Percentiles rank a stretch among this genome's conserved stretches.
These are phyloP conservation scores for Ormosia emarginata DNA, from an alignment of 306 rosid genomes.

Conservation along the genomic window DNA sequence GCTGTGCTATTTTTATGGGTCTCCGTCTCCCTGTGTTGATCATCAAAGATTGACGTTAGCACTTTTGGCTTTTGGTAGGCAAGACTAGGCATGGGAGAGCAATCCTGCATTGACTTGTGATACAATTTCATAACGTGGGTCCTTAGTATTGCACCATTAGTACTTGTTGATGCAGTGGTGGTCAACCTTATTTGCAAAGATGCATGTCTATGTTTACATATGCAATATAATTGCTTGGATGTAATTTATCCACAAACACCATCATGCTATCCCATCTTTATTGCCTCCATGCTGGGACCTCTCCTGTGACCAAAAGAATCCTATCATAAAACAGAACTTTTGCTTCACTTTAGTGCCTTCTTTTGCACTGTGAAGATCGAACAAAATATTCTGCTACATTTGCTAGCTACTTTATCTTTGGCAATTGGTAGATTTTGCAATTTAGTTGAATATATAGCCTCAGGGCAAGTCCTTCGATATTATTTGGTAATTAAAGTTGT, in stretches of 20 bases:
- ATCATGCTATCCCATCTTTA: constrained; percentile 43
- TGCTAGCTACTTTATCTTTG: constrained; percentile 12
- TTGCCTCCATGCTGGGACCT: constrained; percentile 56
- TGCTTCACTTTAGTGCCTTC: constrained; percentile 42
- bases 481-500: background rate
- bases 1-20: constrained; percentile 28
- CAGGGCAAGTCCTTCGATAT: background rate
- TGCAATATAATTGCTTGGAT: constrained; percentile 38
- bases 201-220: constrained; percentile 22
- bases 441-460: background rate
- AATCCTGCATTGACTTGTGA: constrained; percentile 52
- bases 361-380: constrained; percentile 36
- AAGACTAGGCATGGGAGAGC: constrained; percentile 19
- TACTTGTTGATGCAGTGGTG: constrained; percentile 19
- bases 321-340: constrained; percentile 32
- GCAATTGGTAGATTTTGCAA: constrained; percentile 12
- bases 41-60: constrained; percentile 22
- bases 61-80: constrained; percentile 34
- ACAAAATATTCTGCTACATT: constrained; percentile 20
- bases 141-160: constrained; percentile 25
- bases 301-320: constrained; percentile 35
- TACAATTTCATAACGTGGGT: constrained; percentile 34
- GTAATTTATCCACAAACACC: constrained; percentile 33
- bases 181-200: constrained; percentile 50
- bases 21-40: constrained; percentile 21